phyloP scores from a whole-genome alignment of 805 yeast genomes.

The Groenewaldozyma salmanticensis region DNA sequence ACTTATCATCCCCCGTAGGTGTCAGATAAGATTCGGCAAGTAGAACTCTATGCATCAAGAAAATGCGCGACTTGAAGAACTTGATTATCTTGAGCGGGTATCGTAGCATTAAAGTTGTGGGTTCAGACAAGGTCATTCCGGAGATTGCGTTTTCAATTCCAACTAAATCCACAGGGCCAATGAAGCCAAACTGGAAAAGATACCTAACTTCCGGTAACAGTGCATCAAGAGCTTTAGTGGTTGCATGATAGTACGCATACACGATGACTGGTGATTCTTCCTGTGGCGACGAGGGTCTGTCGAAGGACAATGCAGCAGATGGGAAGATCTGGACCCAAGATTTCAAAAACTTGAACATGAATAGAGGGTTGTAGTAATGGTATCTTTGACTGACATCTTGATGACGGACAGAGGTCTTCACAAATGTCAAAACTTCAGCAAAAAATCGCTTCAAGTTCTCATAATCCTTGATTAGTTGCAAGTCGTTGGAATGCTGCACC shows the following conservation, averaged over 20 bases:
- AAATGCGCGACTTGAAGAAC: constrained; percentile 23
- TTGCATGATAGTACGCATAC: constrained; percentile 28
- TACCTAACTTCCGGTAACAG: constrained; percentile 30
- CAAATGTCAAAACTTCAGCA: constrained; percentile 8
- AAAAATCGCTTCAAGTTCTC: constrained; percentile 8
- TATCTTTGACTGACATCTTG: constrained; percentile 8
- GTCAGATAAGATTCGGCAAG: constrained; percentile 7
- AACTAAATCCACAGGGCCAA: constrained; percentile 28
- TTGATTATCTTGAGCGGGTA: constrained; percentile 24
- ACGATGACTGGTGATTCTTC: constrained; percentile 18
- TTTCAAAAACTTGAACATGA: constrained; percentile 17
- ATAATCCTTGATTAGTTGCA: constrained; percentile 10
- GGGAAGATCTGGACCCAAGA: constrained; percentile 23
- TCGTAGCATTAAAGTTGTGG: constrained; percentile 8
- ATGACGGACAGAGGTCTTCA: constrained; percentile 9
- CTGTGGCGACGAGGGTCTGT: background rate
- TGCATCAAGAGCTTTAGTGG: constrained; percentile 26
- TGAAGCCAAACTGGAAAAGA: constrained; percentile 28
- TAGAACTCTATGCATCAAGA: constrained; percentile 13
- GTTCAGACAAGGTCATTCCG: constrained; percentile 3
- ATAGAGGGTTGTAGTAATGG: constrained; percentile 15
- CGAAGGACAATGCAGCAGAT: constrained; percentile 13
- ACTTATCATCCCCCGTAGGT: constrained; percentile 13
- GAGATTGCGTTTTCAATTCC: constrained; percentile 17
- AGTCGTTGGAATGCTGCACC: constrained; percentile 6